Conservation (phyloP, 148 eudicot genomes). For the Chenopodium formosanum region DNA sequence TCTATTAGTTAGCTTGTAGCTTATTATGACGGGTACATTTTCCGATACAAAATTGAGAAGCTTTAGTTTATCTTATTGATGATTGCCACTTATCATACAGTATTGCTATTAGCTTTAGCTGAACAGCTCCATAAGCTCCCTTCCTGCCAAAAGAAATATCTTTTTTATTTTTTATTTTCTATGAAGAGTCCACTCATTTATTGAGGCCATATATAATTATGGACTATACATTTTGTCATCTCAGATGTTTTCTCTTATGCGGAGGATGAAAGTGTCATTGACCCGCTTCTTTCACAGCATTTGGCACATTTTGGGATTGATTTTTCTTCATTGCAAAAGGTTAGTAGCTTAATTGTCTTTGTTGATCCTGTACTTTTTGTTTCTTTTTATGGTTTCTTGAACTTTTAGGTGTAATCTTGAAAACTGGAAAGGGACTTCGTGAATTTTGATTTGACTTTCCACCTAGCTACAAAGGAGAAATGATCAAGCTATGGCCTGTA, state of each 20-base stretch:
- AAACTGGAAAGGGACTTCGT: too few relatives aligned
- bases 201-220: conserved; percentile 32
- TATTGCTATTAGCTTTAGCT: background rate
- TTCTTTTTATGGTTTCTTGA: background rate
- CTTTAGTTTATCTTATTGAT: too few relatives aligned
- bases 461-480: background rate
- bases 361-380: background rate
- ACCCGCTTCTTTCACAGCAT: conserved; percentile 85
- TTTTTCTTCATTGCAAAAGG: conserved; percentile 94
- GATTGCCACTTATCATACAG: background rate
- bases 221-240: conserved; percentile 48
- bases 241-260: conserved; percentile 95
- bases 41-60: too few relatives aligned
- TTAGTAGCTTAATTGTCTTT: conserved; percentile 26
- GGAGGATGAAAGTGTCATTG: conserved; percentile 92
- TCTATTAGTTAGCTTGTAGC: too few relatives aligned
- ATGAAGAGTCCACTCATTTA: background rate
- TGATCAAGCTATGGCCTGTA: background rate
- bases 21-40: too few relatives aligned
- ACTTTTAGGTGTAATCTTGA: background rate
- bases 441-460: too few relatives aligned
- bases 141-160: background rate
- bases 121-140: background rate
- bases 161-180: too few relatives aligned
- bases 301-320: conserved; percentile 95